Evolutionary conservation across 345 rosid species (phyloP).

Genomic region (Eucalyptus cloeziana): DNA sequence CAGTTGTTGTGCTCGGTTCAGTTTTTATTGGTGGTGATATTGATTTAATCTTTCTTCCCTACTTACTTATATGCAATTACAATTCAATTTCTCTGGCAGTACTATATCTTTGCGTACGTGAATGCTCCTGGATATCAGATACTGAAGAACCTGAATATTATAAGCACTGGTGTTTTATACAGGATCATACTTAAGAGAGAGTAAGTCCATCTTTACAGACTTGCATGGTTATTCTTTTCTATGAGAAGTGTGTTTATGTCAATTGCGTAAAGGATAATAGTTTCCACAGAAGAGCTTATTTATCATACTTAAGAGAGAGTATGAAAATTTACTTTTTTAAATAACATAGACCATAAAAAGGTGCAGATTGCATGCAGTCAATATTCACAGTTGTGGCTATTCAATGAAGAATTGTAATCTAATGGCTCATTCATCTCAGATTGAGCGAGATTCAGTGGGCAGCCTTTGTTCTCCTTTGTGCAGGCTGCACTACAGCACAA

Average conservation of each 20-base stretch:
- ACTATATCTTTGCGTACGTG: conserved; percentile 94
- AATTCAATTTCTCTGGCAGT: conserved; percentile 34
- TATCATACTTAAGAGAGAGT: too few species aligned
- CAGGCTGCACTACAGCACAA: conserved; percentile 97
- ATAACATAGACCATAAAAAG: neutral
- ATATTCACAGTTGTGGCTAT: neutral
- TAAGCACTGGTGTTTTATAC: conserved; percentile 90
- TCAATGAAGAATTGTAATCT: neutral
- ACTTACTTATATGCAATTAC: neutral
- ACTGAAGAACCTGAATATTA: conserved; percentile 91
- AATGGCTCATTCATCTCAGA: conserved; percentile 20
- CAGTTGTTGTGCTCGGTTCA: neutral
- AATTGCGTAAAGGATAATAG: neutral
- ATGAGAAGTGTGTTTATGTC: neutral
- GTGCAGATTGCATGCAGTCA: neutral
- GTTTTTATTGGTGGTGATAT: neutral
- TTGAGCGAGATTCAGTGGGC: conserved; percentile 97
- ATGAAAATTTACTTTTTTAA: neutral
- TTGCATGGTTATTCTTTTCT: neutral
- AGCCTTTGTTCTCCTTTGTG: conserved; percentile 82
- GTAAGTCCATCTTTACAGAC: conserved; percentile 21
- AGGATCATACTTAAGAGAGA: conserved; percentile 84
- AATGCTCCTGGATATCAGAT: conserved; percentile 98
- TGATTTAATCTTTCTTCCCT: neutral
- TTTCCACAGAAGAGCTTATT: neutral